phyloP scores from a whole-genome alignment of 305 asterid genomes.

The Fraxinus nigra region DNA sequence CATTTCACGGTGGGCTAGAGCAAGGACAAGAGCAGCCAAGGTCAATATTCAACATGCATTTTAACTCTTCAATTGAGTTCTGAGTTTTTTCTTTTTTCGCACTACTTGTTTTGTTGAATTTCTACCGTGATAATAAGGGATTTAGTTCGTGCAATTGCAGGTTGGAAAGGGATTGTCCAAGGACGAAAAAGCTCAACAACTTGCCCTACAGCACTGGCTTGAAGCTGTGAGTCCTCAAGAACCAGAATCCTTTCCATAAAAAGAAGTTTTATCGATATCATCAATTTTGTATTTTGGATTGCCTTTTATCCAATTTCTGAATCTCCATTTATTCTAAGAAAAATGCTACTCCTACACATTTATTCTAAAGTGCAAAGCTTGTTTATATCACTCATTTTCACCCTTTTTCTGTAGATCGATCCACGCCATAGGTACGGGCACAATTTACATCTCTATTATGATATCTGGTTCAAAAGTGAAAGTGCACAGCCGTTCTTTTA shows the following conservation, averaged over 20 bases:
- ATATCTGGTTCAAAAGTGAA: constrained; percentile 41
- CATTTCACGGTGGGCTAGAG: constrained; percentile 49
- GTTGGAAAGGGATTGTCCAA: constrained; percentile 51
- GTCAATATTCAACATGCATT: constrained; percentile 11
- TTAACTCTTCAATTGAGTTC: neutral
- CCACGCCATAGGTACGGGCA: constrained; percentile 62
- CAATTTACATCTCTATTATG: constrained; percentile 47
- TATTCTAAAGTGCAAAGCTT: neutral
- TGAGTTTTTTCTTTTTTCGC: neutral
- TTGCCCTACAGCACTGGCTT: constrained; percentile 63
- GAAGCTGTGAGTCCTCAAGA: constrained; percentile 47
- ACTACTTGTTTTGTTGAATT: neutral
- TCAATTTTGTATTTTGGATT: neutral
- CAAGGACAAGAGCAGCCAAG: constrained; percentile 46
- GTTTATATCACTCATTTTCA: neutral
- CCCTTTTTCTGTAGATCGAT: constrained; percentile 36
- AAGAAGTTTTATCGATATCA: neutral
- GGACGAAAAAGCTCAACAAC: constrained; percentile 55
- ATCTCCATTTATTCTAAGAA: neutral
- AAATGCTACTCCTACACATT: no score
- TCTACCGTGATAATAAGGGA: neutral
- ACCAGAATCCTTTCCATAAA: neutral
- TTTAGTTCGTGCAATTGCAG: constrained; percentile 18
- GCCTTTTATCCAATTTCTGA: neutral
- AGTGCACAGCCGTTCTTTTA: constrained; percentile 56